A percentile compares a stretch with the other conserved stretches of the same genome.
These are phyloP conservation scores for Neonothopanus nambi DNA, from an alignment of 1,284 basidiomycete genomes.

Conservation along the genomic window DNA sequence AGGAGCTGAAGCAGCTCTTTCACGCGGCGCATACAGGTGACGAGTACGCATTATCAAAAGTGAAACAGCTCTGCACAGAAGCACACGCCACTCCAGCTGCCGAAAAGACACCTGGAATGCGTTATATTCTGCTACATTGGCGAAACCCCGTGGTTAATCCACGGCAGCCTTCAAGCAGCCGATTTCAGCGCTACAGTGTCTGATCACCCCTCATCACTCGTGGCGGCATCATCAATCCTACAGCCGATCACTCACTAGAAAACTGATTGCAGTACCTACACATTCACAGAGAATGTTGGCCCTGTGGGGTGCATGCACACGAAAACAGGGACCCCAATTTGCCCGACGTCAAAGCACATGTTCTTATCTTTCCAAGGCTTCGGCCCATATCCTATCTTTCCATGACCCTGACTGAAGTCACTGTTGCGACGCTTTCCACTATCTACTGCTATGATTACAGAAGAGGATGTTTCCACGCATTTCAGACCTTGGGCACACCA, in stretches of 20 bases:
- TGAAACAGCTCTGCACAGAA: constrained; percentile 8
- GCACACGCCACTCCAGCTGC: constrained; percentile 4
- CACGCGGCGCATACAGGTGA: constrained; percentile 1
- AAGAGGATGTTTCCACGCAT: constrained; percentile 14
- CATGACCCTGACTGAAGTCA: constrained; percentile 36
- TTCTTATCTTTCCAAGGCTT: constrained; percentile 43
- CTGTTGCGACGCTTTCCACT: constrained; percentile 35
- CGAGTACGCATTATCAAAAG: not conserved
- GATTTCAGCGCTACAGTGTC: too few relatives aligned
- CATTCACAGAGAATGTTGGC: constrained; percentile 41
- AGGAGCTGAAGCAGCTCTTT: not conserved
- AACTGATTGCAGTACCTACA: constrained; percentile 44
- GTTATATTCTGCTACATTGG: constrained; percentile 9
- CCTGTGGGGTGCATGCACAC: constrained; percentile 43
- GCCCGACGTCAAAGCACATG: constrained; percentile 42
- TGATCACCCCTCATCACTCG: too few relatives aligned
- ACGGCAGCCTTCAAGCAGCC: not conserved
- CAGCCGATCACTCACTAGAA: constrained; percentile 22
- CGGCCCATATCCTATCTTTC: constrained; percentile 34
- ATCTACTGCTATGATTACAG: constrained; percentile 17
- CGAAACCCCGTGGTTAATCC: not conserved
- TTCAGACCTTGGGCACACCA: constrained; percentile 17
- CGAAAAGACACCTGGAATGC: constrained; percentile 5
- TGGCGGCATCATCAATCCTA: constrained; percentile 3
- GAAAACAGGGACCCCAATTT: constrained; percentile 35